These are phyloP conservation scores for Clonostachys rosea DNA, from an alignment of 2,329 filamentous ascomycete species.

Conservation along the genomic window DNA sequence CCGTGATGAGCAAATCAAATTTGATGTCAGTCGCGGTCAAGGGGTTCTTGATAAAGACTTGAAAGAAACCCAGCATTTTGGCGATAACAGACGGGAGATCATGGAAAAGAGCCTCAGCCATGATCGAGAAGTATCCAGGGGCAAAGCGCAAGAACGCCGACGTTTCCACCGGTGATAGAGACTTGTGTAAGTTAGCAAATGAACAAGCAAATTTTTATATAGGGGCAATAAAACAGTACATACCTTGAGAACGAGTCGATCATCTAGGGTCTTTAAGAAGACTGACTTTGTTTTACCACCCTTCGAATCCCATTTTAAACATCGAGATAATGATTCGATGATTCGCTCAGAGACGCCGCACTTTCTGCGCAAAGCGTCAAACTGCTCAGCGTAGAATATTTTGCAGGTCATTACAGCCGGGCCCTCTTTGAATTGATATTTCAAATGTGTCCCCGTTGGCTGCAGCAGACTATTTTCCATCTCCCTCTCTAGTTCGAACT, in stretches of 20 bases:
- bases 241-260: slow-evolving; percentile 70
- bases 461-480: slow-evolving; percentile 83
- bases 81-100: slow-evolving; percentile 94
- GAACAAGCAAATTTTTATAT: too few species aligned
- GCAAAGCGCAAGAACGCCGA: slow-evolving; percentile 93
- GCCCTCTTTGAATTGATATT: slow-evolving; percentile 92
- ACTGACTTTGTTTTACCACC: slow-evolving; percentile 97
- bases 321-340: slow-evolving; percentile 89
- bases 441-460: slow-evolving; percentile 85
- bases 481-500: slow-evolving; percentile 35
- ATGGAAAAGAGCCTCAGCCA: slow-evolving; percentile 93
- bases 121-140: slow-evolving; percentile 94
- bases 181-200: slow-evolving; percentile 45
- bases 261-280: slow-evolving; percentile 93
- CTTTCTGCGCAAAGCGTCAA: slow-evolving; percentile 88
- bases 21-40: slow-evolving; percentile 89
- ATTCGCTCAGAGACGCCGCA: slow-evolving; percentile 92
- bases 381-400: slow-evolving; percentile 97
- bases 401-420: slow-evolving; percentile 96
- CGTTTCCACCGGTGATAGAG: slow-evolving; percentile 84
- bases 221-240: too few species aligned
- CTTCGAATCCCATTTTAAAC: slow-evolving; percentile 96
- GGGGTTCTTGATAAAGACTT: slow-evolving; percentile 95
- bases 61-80: slow-evolving; percentile 98
- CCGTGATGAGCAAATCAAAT: slow-evolving; percentile 90